Conservation (phyloP, 169 alveolate species). For the Eimeria necatrix region DNA sequence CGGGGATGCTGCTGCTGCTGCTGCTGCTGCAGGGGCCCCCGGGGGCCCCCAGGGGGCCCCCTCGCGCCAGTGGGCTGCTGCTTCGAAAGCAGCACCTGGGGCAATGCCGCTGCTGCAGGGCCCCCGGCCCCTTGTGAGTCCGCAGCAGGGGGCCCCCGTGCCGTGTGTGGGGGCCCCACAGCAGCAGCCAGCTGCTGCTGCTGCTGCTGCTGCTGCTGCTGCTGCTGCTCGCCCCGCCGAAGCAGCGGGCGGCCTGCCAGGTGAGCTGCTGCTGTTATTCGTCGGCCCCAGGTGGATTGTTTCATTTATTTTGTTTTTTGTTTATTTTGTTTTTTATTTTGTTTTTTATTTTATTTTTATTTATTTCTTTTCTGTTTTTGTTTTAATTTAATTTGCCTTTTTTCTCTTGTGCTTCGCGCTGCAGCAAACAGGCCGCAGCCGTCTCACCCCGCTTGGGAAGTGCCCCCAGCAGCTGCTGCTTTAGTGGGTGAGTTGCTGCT, state of each 20-base stretch:
- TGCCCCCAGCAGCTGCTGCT: constrained; percentile 7
- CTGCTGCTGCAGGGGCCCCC: not conserved
- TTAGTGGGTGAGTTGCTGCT: not conserved
- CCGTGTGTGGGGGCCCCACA: not conserved
- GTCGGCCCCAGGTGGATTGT: too few species aligned
- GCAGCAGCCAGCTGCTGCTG: too few species aligned
- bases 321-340: not conserved
- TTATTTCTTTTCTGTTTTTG: not conserved
- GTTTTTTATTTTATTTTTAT: not conserved
- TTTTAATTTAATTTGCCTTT: not conserved
- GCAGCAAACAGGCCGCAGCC: constrained; percentile 39
- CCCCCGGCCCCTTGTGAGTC: not conserved
- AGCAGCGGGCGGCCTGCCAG: not conserved
- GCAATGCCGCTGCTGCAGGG: not conserved
- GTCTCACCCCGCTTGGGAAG: constrained; percentile 3
- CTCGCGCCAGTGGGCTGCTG: constrained; percentile 32
- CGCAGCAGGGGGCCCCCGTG: not conserved
- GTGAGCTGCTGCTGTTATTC: not conserved
- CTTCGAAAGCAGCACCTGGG: not conserved
- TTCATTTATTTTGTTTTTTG: not conserved
- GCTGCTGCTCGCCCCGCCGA: not conserved
- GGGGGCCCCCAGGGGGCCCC: not conserved
- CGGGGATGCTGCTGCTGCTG: not conserved
- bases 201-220: not conserved
- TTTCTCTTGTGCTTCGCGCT: not conserved